A percentile compares a stretch with the other conserved stretches of the same genome.
phyloP scores from a whole-genome alignment of 1,139 yeast species.

The Debaryomyces singareniensis region DNA sequence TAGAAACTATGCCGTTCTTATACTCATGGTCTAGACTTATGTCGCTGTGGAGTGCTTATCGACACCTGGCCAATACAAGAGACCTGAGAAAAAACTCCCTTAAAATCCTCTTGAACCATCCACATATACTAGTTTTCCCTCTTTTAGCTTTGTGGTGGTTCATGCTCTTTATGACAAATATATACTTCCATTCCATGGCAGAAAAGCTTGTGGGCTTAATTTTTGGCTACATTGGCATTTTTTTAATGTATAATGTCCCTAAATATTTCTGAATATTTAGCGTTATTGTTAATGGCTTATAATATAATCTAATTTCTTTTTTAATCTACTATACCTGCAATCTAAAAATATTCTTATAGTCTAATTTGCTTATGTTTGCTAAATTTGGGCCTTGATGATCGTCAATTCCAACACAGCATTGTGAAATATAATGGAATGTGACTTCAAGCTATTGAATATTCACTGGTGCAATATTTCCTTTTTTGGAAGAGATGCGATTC shows the following conservation, averaged over 20 bases:
- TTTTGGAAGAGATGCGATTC: too few species aligned
- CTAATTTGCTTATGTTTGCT: too few species aligned
- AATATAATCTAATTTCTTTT: too few species aligned
- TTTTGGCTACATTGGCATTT: slow-evolving; percentile 50
- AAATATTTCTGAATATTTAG: too few species aligned
- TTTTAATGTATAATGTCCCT: slow-evolving; percentile 33
- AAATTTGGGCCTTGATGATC: too few species aligned
- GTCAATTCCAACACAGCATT: too few species aligned
- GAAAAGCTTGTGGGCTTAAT: slow-evolving; percentile 67
- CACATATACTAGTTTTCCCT: slow-evolving; percentile 35
- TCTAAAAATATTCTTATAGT: too few species aligned
- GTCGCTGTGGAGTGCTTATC: not conserved
- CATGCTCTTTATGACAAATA: slow-evolving; percentile 81
- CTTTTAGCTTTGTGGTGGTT: slow-evolving; percentile 69
- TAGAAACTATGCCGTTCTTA: slow-evolving; percentile 52
- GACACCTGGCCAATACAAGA: not conserved
- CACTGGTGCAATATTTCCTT: too few species aligned
- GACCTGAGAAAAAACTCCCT: not conserved
- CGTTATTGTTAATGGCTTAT: too few species aligned
- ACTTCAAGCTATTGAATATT: too few species aligned
- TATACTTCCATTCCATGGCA: slow-evolving; percentile 73
- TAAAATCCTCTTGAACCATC: slow-evolving; percentile 22
- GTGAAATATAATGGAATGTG: too few species aligned
- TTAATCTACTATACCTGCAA: too few species aligned
- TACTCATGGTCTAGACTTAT: slow-evolving; percentile 11